Base-by-base conservation (phyloP, 805 yeast genomes). In the Danielia oregonensis region DNA sequence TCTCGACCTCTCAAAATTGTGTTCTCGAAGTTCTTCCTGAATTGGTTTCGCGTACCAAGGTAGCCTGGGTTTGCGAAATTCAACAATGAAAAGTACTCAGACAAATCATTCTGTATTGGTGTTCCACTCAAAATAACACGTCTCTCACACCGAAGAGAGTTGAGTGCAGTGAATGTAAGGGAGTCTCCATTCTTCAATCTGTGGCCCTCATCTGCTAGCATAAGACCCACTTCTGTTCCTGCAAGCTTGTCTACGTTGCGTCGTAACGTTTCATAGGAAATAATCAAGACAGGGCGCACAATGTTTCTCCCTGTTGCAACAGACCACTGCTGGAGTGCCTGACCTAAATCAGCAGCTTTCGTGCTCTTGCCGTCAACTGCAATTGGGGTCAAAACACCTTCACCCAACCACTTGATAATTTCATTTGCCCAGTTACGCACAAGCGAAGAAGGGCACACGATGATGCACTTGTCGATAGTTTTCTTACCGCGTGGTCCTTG, bases 351-450 rank as follows among this genome's bases (percentile, higher is more conserved):
- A 1, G 74, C 61, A 3, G 82, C 68, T 44, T 86, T 85, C 6
- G 85, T 82, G 24, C 80, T 70, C 53, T 88, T 89, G 8, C 98
- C 98, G 55, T 93, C 97, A 10, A 86, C 79, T 0, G 97, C 96
- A 35, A 93, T 65, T 0, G 97, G 93, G 2, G 93, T 79, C 6
- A 91, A 54, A 0, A 85, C 78, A n/a, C 93, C 96, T 46, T 82
- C 84, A 0, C 98, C 98, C 14, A 91, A 68, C 98, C 98, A 91
- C 59, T 91, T 91, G 25, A 79, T 76, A 33, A 91, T 76, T 61
- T 91, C 98, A 54, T 93, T 91, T 1, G 97, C 97, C 98, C 98
- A 91, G 52, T 91, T 91, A 38, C 87, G 73, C 19, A 91, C 98
- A 48, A 91, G 67, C 7, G 95, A 84, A 0, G 96, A 86, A 1